Evolutionary conservation across 805 yeast genomes (phyloP).

Genomic region (Nakazawaea ishiwadae): DNA sequence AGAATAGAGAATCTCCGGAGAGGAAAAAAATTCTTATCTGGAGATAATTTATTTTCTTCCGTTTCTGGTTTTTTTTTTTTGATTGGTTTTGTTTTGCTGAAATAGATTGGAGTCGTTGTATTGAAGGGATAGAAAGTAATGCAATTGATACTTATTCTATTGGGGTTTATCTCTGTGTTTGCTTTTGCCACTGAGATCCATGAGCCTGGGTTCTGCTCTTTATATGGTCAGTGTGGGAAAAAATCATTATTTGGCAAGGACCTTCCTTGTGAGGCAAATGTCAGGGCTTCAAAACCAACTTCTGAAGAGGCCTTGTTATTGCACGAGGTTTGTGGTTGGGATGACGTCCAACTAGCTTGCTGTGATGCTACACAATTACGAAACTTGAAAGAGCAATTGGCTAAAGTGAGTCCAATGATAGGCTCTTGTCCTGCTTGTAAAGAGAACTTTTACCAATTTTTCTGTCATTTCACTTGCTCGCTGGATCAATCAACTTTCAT

Average conservation of each 20-base stretch:
- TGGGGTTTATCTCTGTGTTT: neutral
- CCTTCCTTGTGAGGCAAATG: conserved; percentile 70
- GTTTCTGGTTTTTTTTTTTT: too few relatives aligned
- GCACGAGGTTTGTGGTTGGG: conserved; percentile 72
- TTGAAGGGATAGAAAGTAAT: too few relatives aligned
- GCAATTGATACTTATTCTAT: too few relatives aligned
- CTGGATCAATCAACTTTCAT: conserved; percentile 75
- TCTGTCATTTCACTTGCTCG: conserved; percentile 88
- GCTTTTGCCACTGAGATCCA: conserved; percentile 20
- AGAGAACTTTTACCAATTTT: conserved; percentile 76
- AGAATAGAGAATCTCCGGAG: neutral
- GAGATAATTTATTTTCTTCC: neutral
- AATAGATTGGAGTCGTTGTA: too few relatives aligned
- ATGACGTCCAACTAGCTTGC: conserved; percentile 47
- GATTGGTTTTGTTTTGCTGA: too few relatives aligned
- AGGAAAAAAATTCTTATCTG: too few relatives aligned
- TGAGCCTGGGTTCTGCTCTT: conserved; percentile 44
- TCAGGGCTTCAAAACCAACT: conserved; percentile 42
- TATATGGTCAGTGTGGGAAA: conserved; percentile 72
- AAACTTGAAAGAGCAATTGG: conserved; percentile 51
- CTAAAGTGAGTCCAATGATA: conserved; percentile 74
- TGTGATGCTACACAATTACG: conserved; percentile 64
- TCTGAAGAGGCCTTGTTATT: conserved; percentile 40
- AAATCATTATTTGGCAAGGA: conserved; percentile 71
- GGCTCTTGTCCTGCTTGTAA: conserved; percentile 94